Evolutionary conservation across 1,284 basidiomycete genomes (phyloP).

Genomic region (Phellinidium pouzarii): DNA sequence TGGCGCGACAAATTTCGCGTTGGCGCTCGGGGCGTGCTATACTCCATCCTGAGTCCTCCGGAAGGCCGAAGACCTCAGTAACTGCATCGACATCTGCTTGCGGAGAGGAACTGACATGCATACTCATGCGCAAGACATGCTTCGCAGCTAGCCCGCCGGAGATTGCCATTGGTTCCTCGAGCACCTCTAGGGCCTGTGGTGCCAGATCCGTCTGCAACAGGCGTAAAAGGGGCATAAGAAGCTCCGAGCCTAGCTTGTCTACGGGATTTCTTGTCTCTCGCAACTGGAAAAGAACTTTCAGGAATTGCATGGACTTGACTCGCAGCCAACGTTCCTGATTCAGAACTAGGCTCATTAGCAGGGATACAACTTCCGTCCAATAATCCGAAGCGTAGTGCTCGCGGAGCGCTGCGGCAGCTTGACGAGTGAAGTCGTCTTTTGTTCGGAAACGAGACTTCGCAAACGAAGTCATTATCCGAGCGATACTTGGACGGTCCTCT

Average conservation of each 20-base stretch:
- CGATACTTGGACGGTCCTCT: constrained; percentile 70
- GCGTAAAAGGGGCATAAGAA: constrained; percentile 85
- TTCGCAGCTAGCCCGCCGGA: constrained; percentile 71
- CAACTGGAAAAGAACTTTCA: constrained; percentile 85
- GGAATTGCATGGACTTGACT: constrained; percentile 77
- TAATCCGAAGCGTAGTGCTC: constrained; percentile 70
- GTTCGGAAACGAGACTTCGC: constrained; percentile 85
- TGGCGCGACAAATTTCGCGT: constrained; percentile 61
- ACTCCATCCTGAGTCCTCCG: constrained; percentile 81
- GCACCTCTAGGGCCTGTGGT: constrained; percentile 80
- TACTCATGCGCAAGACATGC: constrained; percentile 84
- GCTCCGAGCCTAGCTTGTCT: constrained; percentile 73
- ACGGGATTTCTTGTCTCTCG: constrained; percentile 73
- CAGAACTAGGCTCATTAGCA: constrained; percentile 82
- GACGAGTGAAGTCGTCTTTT: constrained; percentile 89
- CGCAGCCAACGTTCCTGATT: constrained; percentile 82
- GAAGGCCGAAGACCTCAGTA: constrained; percentile 74
- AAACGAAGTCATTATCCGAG: constrained; percentile 85
- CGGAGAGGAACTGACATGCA: constrained; percentile 46
- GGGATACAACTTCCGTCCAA: constrained; percentile 74
- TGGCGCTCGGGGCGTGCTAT: constrained; percentile 61
- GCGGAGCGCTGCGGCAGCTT: constrained; percentile 79
- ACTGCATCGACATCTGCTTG: constrained; percentile 42
- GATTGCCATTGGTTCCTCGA: constrained; percentile 83
- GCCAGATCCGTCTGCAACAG: constrained; percentile 83